Evolutionary conservation across 2,329 filamentous ascomycete species (phyloP).

Genomic region (Aspergillus fructus): DNA sequence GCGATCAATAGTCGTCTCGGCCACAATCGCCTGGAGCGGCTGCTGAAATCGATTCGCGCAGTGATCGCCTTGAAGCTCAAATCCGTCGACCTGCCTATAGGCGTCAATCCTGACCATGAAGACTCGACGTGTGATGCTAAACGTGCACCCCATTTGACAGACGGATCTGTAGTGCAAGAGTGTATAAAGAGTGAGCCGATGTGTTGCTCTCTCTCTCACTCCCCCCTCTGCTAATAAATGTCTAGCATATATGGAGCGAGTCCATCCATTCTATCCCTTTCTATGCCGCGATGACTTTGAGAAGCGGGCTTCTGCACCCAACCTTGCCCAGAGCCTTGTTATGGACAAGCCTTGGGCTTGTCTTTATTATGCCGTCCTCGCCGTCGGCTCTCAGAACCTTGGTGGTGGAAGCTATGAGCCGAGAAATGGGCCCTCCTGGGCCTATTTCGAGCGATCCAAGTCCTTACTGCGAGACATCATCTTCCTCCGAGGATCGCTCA

Average conservation of each 20-base stretch:
- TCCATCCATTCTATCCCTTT: slow-evolving; percentile 44
- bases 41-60: slow-evolving; percentile 6
- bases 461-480: slow-evolving; percentile 22
- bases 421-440: slow-evolving; percentile 39
- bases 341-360: slow-evolving; percentile 50
- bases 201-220: neutral
- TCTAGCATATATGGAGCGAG: slow-evolving; percentile 40
- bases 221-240: too few relatives aligned
- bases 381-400: slow-evolving; percentile 38
- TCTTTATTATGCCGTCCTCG: slow-evolving; percentile 39
- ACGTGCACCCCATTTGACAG: neutral
- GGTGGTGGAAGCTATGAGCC: slow-evolving; percentile 39
- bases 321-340: slow-evolving; percentile 53
- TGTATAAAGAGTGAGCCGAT: neutral
- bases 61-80: slow-evolving; percentile 9
- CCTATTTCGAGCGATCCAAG: slow-evolving; percentile 16
- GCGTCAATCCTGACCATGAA: neutral
- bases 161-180: neutral
- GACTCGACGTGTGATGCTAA: neutral
- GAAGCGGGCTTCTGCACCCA: slow-evolving; percentile 40
- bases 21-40: slow-evolving; percentile 5
- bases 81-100: neutral
- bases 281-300: slow-evolving; percentile 39
- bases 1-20: slow-evolving; percentile 4
- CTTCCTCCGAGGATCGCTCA: neutral